phyloP scores from a whole-genome alignment of 1,139 yeast genomes.

The Protomyces pachydermus region DNA sequence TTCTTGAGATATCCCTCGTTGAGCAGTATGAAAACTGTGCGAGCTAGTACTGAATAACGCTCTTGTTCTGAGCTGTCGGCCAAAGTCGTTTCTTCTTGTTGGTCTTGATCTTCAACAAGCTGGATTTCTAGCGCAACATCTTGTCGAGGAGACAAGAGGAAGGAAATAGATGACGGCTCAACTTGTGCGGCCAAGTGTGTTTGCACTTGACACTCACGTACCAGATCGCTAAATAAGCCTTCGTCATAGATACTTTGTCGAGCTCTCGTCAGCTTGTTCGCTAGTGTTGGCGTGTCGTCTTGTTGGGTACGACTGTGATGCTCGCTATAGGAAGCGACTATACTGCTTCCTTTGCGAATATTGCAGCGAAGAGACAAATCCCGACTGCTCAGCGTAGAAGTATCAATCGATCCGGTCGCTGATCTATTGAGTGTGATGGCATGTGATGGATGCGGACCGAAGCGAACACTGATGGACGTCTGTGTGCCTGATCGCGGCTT shows the following conservation, averaged over 20 bases:
- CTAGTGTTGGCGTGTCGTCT: not conserved
- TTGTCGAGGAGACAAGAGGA: not conserved
- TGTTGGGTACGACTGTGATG: not conserved
- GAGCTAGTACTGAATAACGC: not conserved
- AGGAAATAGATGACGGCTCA: not conserved
- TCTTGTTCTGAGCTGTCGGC: not conserved
- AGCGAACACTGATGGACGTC: constrained; percentile 4
- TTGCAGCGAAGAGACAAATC: not conserved
- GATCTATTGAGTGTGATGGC: not conserved
- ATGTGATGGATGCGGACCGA: constrained; percentile 8
- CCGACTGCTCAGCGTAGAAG: constrained; percentile 1
- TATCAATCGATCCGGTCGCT: constrained; percentile 6
- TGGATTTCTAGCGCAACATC: not conserved
- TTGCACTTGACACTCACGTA: not conserved
- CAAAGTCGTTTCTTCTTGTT: too few species aligned
- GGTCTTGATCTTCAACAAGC: not conserved
- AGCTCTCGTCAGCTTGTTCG: not conserved
- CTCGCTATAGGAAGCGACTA: not conserved
- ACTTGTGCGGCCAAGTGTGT: not conserved
- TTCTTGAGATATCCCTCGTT: not conserved
- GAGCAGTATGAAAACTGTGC: not conserved
- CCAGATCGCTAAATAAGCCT: not conserved
- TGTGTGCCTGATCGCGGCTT: not conserved
- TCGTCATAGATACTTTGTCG: not conserved
- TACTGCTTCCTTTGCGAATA: not conserved